phyloP scores from a whole-genome alignment of 2,329 filamentous ascomycete species.

The Rosellinia necatrix region DNA sequence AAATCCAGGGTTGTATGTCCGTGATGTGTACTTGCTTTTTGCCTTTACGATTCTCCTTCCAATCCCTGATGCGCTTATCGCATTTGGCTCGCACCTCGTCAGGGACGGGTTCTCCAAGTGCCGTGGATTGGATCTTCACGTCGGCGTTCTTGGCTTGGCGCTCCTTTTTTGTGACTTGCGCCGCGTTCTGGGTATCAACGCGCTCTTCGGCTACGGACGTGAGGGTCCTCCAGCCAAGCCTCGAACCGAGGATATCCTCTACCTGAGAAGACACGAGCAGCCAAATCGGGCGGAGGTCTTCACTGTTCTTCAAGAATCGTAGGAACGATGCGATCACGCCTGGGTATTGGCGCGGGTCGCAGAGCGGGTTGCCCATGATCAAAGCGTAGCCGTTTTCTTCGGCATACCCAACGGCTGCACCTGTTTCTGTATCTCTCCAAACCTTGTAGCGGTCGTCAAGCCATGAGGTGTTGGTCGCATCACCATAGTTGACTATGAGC shows the following conservation, averaged over 20 bases:
- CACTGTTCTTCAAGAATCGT: slow-evolving; percentile 72
- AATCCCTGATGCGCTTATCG: slow-evolving; percentile 75
- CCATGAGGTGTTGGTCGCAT: slow-evolving; percentile 93
- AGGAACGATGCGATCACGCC: slow-evolving; percentile 77
- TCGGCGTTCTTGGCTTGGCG: slow-evolving; percentile 64
- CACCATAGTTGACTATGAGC: slow-evolving; percentile 92
- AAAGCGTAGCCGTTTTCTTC: slow-evolving; percentile 76
- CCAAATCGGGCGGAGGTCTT: slow-evolving; percentile 80
- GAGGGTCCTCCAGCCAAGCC: slow-evolving; percentile 85
- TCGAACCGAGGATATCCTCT: slow-evolving; percentile 78
- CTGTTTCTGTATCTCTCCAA: slow-evolving; percentile 79
- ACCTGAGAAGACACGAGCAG: slow-evolving; percentile 80
- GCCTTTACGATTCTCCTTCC: slow-evolving; percentile 80
- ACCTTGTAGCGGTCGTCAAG: slow-evolving; percentile 86
- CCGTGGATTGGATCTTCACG: slow-evolving; percentile 76
- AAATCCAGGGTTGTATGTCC: slow-evolving; percentile 86
- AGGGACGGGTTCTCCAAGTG: slow-evolving; percentile 64
- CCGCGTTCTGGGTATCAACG: slow-evolving; percentile 73
- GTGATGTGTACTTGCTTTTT: slow-evolving; percentile 85
- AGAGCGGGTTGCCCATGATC: slow-evolving; percentile 85
- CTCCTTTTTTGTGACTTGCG: slow-evolving; percentile 72
- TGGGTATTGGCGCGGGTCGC: slow-evolving; percentile 75
- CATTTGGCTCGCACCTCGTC: slow-evolving; percentile 71
- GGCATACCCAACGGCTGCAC: slow-evolving; percentile 84
- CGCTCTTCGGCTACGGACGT: slow-evolving; percentile 90